These are phyloP conservation scores for Punica granatum DNA, from an alignment of 345 rosid genomes.

Conservation along the genomic window DNA sequence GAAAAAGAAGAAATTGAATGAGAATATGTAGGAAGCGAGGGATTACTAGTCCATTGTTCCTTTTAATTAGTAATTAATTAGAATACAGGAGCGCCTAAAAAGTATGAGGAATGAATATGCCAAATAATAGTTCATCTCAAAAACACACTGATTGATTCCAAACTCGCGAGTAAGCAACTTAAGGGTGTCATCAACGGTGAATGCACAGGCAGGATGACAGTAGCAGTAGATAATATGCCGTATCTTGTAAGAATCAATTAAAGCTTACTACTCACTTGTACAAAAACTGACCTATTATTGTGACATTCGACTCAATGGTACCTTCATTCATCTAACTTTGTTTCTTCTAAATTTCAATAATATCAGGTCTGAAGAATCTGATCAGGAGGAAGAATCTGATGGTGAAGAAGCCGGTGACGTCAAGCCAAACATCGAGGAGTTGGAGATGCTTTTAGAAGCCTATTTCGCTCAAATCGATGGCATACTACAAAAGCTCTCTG, in stretches of 20 bases:
- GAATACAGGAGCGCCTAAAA: no score
- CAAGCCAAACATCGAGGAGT: constrained; percentile 38
- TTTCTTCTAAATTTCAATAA: not conserved
- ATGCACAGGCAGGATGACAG: no score
- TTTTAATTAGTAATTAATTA: no score
- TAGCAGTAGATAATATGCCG: not conserved
- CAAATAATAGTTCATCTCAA: no score
- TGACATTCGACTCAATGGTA: no score
- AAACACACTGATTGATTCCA: no score
- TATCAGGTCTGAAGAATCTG: constrained; percentile 24
- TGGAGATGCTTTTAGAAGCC: constrained; percentile 56
- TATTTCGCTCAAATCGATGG: constrained; percentile 51
- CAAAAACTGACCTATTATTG: not conserved
- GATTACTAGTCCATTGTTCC: no score
- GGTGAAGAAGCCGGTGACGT: constrained; percentile 10
- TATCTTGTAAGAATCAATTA: not conserved
- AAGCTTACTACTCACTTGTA: not conserved
- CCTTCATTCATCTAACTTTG: not conserved
- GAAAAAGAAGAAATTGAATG: no score
- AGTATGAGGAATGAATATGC: no score
- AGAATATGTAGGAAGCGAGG: no score
- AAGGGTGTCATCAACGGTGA: no score
- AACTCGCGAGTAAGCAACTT: no score
- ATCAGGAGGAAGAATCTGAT: constrained; percentile 11
- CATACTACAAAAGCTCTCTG: constrained; percentile 36